phyloP scores from a whole-genome alignment of 192 early-diverging fungal genomes.

The Allomyces macrogynus region DNA sequence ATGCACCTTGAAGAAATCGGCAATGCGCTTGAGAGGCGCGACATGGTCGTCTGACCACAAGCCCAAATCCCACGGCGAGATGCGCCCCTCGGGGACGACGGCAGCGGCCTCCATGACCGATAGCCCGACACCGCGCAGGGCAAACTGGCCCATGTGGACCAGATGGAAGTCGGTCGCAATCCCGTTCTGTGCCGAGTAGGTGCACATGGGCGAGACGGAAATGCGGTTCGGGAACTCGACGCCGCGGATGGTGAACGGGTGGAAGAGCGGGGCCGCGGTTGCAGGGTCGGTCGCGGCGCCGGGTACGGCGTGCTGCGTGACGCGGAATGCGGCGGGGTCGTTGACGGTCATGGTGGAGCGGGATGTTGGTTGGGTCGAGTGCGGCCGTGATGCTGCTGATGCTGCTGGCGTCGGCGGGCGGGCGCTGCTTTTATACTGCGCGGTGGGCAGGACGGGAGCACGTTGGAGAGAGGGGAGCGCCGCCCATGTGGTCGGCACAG shows the following conservation, averaged over 20 bases:
- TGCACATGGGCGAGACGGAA: slow-evolving; percentile 68
- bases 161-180: slow-evolving; percentile 45
- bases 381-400: too few species aligned
- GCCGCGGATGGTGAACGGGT: slow-evolving; percentile 41
- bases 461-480: too few species aligned
- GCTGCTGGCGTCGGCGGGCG: too few species aligned
- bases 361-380: too few species aligned
- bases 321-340: background rate
- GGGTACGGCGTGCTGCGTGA: background rate
- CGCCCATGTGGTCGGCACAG: too few species aligned
- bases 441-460: too few species aligned
- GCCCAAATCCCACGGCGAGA: slow-evolving; percentile 55
- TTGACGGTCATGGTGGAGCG: too few species aligned
- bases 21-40: slow-evolving; percentile 32
- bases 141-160: slow-evolving; percentile 41
- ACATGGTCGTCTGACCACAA: slow-evolving; percentile 69
- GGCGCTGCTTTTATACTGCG: too few species aligned
- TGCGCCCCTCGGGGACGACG: slow-evolving; percentile 54
- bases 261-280: slow-evolving; percentile 20
- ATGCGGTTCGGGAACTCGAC: slow-evolving; percentile 58
- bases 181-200: slow-evolving; percentile 48
- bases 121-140: slow-evolving; percentile 55
- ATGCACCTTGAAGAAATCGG: slow-evolving; percentile 31
- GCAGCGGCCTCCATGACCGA: slow-evolving; percentile 60
- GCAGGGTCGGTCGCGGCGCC: background rate